Evolutionary conservation across 2,329 filamentous ascomycete species (phyloP).

Genomic region (Rhexocercosporidium sp.): DNA sequence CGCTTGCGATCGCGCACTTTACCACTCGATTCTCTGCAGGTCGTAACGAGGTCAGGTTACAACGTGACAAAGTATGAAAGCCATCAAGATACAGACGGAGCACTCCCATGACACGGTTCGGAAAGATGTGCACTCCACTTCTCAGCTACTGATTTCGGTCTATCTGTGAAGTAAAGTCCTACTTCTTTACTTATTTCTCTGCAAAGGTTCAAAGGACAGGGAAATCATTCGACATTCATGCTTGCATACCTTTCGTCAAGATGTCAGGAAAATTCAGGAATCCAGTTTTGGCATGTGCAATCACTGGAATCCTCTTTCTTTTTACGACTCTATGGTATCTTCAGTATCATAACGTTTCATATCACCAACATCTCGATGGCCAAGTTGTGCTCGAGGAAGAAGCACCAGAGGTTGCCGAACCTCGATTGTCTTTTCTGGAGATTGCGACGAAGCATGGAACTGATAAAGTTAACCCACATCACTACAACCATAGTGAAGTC

Average conservation of each 20-base stretch:
- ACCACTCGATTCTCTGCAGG: neutral
- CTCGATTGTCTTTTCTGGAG: conserved; percentile 40
- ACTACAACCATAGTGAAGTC: conserved; percentile 43
- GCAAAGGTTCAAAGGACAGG: too few relatives aligned
- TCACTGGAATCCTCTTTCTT: neutral
- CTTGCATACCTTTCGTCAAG: neutral
- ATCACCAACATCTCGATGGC: neutral
- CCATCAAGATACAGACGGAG: neutral
- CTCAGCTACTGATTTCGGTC: neutral
- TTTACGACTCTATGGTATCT: neutral
- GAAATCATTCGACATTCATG: too few relatives aligned
- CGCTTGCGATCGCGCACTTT: neutral
- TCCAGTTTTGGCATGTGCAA: neutral
- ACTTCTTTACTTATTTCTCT: too few relatives aligned
- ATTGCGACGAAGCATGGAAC: conserved; percentile 46
- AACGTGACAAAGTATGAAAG: neutral
- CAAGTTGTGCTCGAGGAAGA: neutral
- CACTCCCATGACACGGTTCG: neutral
- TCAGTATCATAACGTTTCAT: neutral
- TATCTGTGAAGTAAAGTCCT: too few relatives aligned
- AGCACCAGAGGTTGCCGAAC: neutral
- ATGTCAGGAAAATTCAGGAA: neutral
- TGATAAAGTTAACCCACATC: conserved; percentile 47
- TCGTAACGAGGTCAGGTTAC: neutral
- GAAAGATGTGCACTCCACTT: neutral